phyloP scores from a whole-genome alignment of 768 basidiomycete genomes.

The Amyloporia xantha region DNA sequence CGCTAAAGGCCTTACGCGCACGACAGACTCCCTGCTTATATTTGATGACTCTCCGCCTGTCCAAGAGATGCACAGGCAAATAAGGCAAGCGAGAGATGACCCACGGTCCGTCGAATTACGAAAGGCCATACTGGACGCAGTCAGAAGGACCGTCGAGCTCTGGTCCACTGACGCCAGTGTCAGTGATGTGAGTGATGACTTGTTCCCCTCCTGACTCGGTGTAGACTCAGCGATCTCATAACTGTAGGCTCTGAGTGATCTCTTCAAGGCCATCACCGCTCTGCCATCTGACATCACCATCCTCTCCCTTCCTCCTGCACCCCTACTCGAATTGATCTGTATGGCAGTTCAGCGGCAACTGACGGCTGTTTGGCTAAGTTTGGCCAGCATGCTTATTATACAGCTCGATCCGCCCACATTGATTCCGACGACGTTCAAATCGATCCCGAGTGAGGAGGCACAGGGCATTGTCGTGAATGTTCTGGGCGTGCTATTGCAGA shows the following conservation, averaged over 20 bases:
- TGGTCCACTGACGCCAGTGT: constrained; percentile 80
- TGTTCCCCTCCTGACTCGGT: no score
- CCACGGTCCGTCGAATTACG: constrained; percentile 56
- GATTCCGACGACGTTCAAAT: constrained; percentile 38
- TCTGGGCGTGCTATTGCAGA: constrained; percentile 52
- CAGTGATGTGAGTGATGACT: constrained; percentile 52
- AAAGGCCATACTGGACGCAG: constrained; percentile 53
- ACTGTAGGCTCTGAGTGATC: constrained; percentile 65
- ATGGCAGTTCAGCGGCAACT: constrained; percentile 63
- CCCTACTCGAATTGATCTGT: constrained; percentile 75
- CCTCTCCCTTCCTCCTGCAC: constrained; percentile 74
- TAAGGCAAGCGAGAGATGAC: constrained; percentile 60
- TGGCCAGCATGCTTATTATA: constrained; percentile 73
- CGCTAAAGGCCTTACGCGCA: constrained; percentile 79
- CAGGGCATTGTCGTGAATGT: constrained; percentile 48
- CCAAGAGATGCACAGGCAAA: constrained; percentile 42
- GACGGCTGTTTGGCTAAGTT: constrained; percentile 78
- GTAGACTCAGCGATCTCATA: no score
- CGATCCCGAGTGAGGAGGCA: constrained; percentile 48
- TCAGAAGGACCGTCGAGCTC: constrained; percentile 55
- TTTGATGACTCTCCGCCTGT: constrained; percentile 51
- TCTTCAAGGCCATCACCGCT: constrained; percentile 82
- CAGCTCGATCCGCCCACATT: constrained; percentile 75
- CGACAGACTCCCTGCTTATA: constrained; percentile 58
- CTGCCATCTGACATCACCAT: constrained; percentile 73